These are phyloP conservation scores for Aspergillus biplanus DNA, from an alignment of 495 filamentous ascomycete genomes.

Conservation along the genomic window DNA sequence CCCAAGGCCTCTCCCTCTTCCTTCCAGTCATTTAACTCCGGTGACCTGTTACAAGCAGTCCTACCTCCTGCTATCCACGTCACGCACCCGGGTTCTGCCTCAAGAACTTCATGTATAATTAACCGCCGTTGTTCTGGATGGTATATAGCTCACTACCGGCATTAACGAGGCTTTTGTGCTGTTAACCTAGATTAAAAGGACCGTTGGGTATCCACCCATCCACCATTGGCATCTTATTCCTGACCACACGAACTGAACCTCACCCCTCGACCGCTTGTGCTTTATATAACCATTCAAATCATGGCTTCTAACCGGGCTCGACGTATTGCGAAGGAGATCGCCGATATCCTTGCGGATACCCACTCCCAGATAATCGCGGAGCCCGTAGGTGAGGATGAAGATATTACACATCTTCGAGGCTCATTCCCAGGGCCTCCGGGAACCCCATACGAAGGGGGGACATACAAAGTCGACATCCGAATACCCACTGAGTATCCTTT, in stretches of 20 bases:
- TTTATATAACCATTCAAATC: conserved; percentile 4
- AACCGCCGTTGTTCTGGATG: not conserved
- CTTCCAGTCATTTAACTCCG: conserved; percentile 11
- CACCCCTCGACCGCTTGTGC: not conserved
- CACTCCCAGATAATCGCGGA: conserved; percentile 73
- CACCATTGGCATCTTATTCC: not conserved
- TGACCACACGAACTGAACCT: not conserved
- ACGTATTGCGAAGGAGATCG: conserved; percentile 88
- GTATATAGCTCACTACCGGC: not conserved
- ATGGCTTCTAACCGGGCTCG: conserved; percentile 82
- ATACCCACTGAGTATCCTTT: conserved; percentile 94
- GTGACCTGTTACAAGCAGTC: conserved; percentile 6
- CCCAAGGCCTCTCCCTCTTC: not conserved
- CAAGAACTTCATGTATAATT: not conserved
- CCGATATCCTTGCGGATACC: conserved; percentile 79
- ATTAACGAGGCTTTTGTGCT: not conserved
- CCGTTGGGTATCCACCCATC: not conserved
- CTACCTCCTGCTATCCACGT: not conserved
- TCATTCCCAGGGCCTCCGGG: conserved; percentile 86
- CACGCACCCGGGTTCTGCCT: not conserved
- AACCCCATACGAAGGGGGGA: conserved; percentile 92
- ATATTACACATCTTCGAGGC: conserved; percentile 84
- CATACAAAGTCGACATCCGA: conserved; percentile 78
- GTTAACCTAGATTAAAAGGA: not conserved
- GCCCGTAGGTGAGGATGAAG: conserved; percentile 63